These are phyloP conservation scores for Amanita subjunquillea DNA, from an alignment of 768 basidiomycete genomes.

Conservation along the genomic window DNA sequence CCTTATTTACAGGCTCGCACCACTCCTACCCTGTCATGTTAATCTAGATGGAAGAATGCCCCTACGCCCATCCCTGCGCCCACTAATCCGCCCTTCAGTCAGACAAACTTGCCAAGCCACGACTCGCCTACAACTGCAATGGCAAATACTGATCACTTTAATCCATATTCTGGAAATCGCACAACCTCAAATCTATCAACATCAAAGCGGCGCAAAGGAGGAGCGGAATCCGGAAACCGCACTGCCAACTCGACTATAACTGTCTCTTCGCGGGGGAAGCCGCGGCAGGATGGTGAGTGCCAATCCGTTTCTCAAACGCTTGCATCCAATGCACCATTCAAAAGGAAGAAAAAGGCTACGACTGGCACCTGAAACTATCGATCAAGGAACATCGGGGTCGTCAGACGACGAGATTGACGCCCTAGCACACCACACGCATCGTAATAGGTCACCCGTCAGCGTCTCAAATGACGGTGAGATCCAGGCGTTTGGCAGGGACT, in stretches of 20 bases:
- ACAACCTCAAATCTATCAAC: background rate
- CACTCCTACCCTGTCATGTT: background rate
- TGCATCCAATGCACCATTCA: background rate
- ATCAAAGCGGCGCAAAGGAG: background rate
- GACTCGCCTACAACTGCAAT: background rate
- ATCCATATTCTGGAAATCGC: background rate
- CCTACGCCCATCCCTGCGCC: background rate
- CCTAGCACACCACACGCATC: background rate
- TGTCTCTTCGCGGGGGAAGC: background rate
- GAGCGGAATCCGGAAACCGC: background rate
- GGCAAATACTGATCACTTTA: background rate
- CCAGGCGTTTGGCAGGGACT: background rate
- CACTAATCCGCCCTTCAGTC: background rate
- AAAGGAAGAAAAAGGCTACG: background rate
- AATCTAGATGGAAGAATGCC: slow-evolving; percentile 4
- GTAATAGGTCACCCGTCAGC: background rate
- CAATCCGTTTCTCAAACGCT: background rate
- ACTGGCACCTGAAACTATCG: background rate
- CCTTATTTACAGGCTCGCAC: background rate
- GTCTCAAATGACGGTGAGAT: background rate
- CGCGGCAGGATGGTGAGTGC: background rate
- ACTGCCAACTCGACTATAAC: slow-evolving; percentile 1
- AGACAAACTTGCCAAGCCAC: background rate
- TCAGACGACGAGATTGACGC: background rate
- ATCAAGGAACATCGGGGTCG: background rate